Conservation (phyloP, 306 rosid genomes). For the Sicyos baderoa region DNA sequence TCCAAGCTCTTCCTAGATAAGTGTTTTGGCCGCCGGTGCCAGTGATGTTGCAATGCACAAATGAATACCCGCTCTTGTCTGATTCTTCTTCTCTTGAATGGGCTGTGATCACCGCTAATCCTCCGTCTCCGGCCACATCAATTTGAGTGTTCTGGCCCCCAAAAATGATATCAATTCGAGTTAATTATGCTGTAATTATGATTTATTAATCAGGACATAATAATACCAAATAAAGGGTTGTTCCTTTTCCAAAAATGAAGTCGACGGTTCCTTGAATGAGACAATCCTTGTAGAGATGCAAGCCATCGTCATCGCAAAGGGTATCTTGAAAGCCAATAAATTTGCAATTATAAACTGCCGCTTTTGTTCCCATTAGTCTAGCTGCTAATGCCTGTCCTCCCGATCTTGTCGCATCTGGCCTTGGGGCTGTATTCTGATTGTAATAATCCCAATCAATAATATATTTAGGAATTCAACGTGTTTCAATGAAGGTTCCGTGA, state of each 20-base stretch:
- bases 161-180: too few relatives aligned
- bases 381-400: constrained; percentile 43
- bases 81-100: constrained; percentile 29
- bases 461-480: too few relatives aligned
- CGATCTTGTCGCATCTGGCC: constrained; percentile 18
- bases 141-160: constrained; percentile 1
- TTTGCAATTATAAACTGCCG: constrained; percentile 32
- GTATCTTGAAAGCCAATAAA: constrained; percentile 45
- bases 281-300: constrained; percentile 40
- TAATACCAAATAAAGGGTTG: constrained; percentile 36
- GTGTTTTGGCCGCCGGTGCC: constrained; percentile 31
- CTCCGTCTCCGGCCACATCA: constrained; percentile 22
- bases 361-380: constrained; percentile 31
- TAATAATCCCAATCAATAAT: too few relatives aligned
- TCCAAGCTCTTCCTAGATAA: constrained; percentile 53
- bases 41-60: constrained; percentile 41
- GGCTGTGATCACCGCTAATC: constrained; percentile 37
- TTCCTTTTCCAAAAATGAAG: constrained; percentile 38
- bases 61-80: constrained; percentile 31
- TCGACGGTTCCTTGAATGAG: constrained; percentile 38
- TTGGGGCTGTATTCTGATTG: constrained; percentile 35
- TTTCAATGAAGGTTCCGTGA: too few relatives aligned
- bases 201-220: too few relatives aligned
- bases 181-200: too few relatives aligned
- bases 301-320: constrained; percentile 40